Base-by-base conservation (phyloP, 2,329 filamentous ascomycete genomes). In the Capronia epimyces region DNA sequence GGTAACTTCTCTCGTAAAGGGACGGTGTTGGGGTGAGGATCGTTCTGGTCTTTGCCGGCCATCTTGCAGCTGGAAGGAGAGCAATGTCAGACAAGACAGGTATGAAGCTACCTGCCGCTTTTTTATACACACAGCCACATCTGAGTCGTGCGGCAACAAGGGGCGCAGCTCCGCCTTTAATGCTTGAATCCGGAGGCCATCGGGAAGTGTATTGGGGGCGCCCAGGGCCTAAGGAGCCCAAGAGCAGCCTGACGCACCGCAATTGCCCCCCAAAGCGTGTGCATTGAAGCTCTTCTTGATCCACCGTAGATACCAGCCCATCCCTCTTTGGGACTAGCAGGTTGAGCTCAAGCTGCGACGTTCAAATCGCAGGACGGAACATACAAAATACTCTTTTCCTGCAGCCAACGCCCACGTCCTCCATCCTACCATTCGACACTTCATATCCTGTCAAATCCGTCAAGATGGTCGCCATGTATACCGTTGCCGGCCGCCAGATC, bases 1-100 rank as follows among this genome's bases (percentile, higher is more conserved):
- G 78, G 75, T 12, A 83, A 73, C 54, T 71, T 72, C 61, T 73
- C 72, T 49, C 73, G 69, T 40, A 75, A 67, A n/a, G 75, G 66
- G 15, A 15, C 34, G 20, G 3, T 24, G 16, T 24, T 53, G 39
- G 24, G 37, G 44, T 13, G 22, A 16, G 34, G 9, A 32, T 27
- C 15, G 34, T 53, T 39, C 16, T 18, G 24, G n/a, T 57, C 48
- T n/a, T 52, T 42, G 40, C 49, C 46, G n/a, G 53, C 50, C 53
- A 56, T 60, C 37, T 36, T 56, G 36, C 16, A 12, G 20, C 12
- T 8, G 20, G 31, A 40, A n/a, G 18, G 10, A 24, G 20, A 42
- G n/a, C 7, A 5, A 15, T 24, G 20, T n/a, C 25, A 15, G 24
- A 37, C 31, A 32, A 24, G 40, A 29, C 16, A 24, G 6, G 10